Evolutionary conservation across 345 rosid species (phyloP), one percentile per base, ranked within the genome.

Genomic region (Eutrema heterophyllum): DNA sequence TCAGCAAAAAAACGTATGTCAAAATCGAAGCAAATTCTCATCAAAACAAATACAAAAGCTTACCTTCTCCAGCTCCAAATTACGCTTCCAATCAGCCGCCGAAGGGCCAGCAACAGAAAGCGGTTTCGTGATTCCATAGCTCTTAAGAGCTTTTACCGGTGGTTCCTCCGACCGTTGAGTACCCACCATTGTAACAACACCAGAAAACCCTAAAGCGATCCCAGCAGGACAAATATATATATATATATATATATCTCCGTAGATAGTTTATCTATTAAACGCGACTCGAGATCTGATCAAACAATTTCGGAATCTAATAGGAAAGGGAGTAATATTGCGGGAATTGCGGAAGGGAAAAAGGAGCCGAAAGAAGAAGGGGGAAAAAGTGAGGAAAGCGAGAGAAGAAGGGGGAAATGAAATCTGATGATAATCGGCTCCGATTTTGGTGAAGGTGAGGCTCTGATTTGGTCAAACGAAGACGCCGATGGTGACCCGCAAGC

Each of bases 31-130:
- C 14, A n/a, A 18, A 21, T 21, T 21, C 24, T 21, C 24, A 21
- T 21, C 30, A 29, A 29, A 29, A 29, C 30, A 29, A 29, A 29
- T 0, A 36, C 45, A 7, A 7, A 75, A 55, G 49, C 46, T 50
- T 44, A 77, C 97, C 92, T 86, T 88, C 75, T 87, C 89, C 52
- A 93, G 81, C 63, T 87, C 88, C 8, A 51, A 33, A 77, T 79
- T 88, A 38, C 88, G 87, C 67, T 77, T 91, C 30, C 79, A 3
- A 90, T 93, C 97, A 52, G 79, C 86, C 32, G 83, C 80, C 0
- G 80, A 79, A 10, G 98, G 97, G 27, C 86, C 98, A 16, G 90
- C 81, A 54, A 85, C 24, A 13, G 98, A 93, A 12, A 93, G 84
- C n/a, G 95, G 97, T 58, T 90, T 83, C 67, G 89, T 88, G 49